phyloP scores from a whole-genome alignment of 208 protist species.

The Wallacemonas sp. region DNA sequence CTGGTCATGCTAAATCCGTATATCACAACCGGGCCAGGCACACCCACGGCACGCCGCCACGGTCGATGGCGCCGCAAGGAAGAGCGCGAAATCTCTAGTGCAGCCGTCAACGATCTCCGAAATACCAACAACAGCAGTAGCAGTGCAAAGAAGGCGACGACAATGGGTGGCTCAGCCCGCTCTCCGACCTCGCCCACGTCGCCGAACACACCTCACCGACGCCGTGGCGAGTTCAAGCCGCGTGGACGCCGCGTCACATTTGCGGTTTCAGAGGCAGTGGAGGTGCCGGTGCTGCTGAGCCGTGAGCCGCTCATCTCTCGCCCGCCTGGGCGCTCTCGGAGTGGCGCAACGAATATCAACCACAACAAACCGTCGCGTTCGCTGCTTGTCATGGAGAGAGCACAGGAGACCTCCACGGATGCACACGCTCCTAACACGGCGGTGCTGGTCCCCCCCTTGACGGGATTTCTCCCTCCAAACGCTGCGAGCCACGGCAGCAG shows the following conservation, averaged over 20 bases:
- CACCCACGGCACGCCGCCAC: background rate
- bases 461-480: no score
- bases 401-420: no score
- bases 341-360: background rate
- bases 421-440: no score
- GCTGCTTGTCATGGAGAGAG: no score
- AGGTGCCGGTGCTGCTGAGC: slow-evolving; percentile 14
- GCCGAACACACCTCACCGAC: slow-evolving; percentile 1
- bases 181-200: background rate
- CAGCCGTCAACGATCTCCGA: no score
- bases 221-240: background rate
- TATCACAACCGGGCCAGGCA: background rate
- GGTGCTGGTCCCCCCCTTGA: no score
- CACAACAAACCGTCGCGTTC: background rate
- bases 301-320: background rate
- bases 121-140: no score
- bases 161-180: background rate
- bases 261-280: slow-evolving; percentile 1
- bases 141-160: no score
- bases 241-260: background rate
- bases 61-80: slow-evolving; percentile 1
- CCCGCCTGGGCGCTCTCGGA: no score
- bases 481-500: no score
- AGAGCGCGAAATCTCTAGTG: no score
- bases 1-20: slow-evolving; percentile 33